Base-by-base conservation (phyloP, 129 eudicot genomes). In the Scalesia atractyloides region DNA sequence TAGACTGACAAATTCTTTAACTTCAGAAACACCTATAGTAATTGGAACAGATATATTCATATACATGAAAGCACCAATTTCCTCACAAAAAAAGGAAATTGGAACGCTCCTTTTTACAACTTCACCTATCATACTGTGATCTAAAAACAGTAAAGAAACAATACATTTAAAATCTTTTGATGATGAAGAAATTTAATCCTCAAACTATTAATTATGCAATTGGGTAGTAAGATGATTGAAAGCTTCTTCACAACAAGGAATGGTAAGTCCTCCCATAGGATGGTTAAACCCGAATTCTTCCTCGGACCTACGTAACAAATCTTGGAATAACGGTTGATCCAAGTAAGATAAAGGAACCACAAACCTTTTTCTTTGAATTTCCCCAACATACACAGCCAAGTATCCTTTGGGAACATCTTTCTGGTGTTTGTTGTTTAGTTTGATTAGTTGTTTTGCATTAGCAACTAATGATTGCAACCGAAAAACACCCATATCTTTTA, bases 361-460 rank as follows among this genome's bases (percentile, higher is more conserved):
- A 26, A 77, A 75, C 43, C 76, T 73, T 62, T 77, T 85, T 72
- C 60, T 84, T 47, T 79, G 56, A 9, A 26, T 4, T 17, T 87
- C 84, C 70, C 93, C 85, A 0, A 87, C 88, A 41, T 87, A 87
- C 37, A 87, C 87, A 15, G 84, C 80, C 54, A 84, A 37, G 66
- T 87, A 77, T 12, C 87, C 89, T 73, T 80, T 86, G 19, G 87
- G 87, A 15, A 83, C 91, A 37, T 76, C 72, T 67, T 8, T 24
- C 5, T 79, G 69, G 50, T 66, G 39, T 0, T 60, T 72, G 66
- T 65, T 66, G 34, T 63, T 51, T 17, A 70, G 58, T 63, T 54
- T 81, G 9, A 74, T 69, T 15, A 81, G 60, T 11, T 75, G 70
- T 63, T 75, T 81, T 14, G 69, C 77, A 12, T 81, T 81, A 43